Conservation (phyloP, 2,329 filamentous ascomycete species). For the Anthostomella pinea region DNA sequence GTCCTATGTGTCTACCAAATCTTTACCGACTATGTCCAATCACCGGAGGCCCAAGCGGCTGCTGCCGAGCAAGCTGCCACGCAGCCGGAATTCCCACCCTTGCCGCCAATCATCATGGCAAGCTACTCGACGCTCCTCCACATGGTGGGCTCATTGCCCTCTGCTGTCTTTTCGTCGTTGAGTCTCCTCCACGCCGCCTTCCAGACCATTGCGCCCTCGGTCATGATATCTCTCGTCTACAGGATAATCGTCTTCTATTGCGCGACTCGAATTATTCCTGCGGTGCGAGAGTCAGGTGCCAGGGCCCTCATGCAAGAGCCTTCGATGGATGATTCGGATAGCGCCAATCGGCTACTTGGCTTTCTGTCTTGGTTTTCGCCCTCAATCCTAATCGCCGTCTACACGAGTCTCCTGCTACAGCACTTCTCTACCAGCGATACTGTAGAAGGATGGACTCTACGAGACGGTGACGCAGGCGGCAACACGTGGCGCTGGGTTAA, state of each 20-base stretch:
- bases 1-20: conserved; percentile 99
- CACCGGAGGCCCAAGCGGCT: conserved; percentile 57
- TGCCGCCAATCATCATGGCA: conserved; percentile 97
- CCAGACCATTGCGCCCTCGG: conserved; percentile 91
- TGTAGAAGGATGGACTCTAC: conserved; percentile 76
- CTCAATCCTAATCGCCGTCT: conserved; percentile 90
- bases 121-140: conserved; percentile 91
- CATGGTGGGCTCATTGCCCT: conserved; percentile 77
- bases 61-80: conserved; percentile 47
- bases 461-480: conserved; percentile 77
- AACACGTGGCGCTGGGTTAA: conserved; percentile 95
- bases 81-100: conserved; percentile 89
- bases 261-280: conserved; percentile 92
- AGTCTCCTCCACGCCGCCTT: conserved; percentile 88
- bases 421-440: conserved; percentile 81
- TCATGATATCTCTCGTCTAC: conserved; percentile 92
- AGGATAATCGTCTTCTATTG: conserved; percentile 94
- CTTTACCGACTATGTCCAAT: conserved; percentile 95
- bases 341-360: conserved; percentile 74
- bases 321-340: conserved; percentile 79
- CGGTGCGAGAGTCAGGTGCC: conserved; percentile 82
- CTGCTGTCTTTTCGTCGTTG: conserved; percentile 77
- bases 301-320: conserved; percentile 81
- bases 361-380: conserved; percentile 93
- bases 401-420: conserved; percentile 91